Base-by-base conservation (phyloP, 176 grass and related monocot species). In the Avena insularis region DNA sequence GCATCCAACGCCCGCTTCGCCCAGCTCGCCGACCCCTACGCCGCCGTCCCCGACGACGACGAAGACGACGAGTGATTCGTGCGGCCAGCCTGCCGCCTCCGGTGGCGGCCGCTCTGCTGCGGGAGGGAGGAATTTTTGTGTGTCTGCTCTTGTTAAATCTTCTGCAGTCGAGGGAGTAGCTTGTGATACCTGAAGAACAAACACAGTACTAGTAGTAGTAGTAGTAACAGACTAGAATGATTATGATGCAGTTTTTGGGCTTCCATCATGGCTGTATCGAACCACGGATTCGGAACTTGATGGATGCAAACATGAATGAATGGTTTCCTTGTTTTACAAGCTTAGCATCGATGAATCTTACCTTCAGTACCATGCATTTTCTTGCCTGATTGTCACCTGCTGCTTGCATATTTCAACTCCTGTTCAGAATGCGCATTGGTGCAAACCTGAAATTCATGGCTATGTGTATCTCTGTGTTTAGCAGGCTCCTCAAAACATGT, bases 1-100 rank as follows among this genome's bases (percentile, higher is more conserved):
- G 15, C 88, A 35, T 79, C 92, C 35, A 57, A 69, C 59, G 45
- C 55, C 49, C 82, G 70, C 11, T 94, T 94, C 88, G 61, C 81
- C n/a, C 9, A 90, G 27, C 88, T 88, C 81, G 81, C 71, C 71
- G 71, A 59, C 31, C 6, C 46, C 75, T 36, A 54, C n/a, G 31
- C 81, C 11, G 33, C 78, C 56, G 71, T 12, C 0, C 20, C n/a
- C 7, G 29, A 15, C 40, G 53, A 54, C 20, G 71, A 73, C 0
- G 70, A 74, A 2, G 71, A 27, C 12, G 71, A 50, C 6, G 71
- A 50, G 0, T 40, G 84, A 35, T 54, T 21, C 35, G 4, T 20
- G 27, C 19, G 9, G 6, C 27, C 58, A 23, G 9, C 58, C n/a
- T 8, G 20, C 25, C 14, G 27, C 38, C 19, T 9, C 40, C 6